Conservation (phyloP, 148 eudicot genomes). For the Camellia lanceoleosa region DNA sequence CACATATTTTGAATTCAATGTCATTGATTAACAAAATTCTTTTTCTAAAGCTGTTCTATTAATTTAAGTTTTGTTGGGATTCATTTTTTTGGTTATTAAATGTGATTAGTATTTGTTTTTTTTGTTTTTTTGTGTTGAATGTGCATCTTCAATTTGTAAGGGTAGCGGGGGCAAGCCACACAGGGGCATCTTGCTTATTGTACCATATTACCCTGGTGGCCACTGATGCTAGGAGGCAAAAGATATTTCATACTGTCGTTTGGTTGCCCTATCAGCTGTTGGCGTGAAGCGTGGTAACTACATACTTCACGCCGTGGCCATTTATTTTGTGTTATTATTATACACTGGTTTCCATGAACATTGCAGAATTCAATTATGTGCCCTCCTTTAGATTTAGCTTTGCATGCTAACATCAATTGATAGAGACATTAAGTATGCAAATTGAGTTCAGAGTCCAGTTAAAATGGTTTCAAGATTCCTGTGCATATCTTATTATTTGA, state of each 20-base stretch:
- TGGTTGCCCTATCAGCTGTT: slow-evolving; percentile 17
- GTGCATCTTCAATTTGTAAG: slow-evolving; percentile 9
- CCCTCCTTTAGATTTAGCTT: not conserved
- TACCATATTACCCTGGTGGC: slow-evolving; percentile 16
- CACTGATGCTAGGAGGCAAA: slow-evolving; percentile 4
- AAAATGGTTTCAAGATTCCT: no score
- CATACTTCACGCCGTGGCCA: not conserved
- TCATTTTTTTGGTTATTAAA: not conserved
- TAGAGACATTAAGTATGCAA: not conserved
- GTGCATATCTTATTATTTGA: no score
- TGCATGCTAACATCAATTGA: not conserved
- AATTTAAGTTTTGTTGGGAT: not conserved
- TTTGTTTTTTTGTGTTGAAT: not conserved
- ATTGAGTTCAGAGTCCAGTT: not conserved
- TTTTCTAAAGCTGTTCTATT: not conserved
- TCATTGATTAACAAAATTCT: not conserved
- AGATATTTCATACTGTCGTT: slow-evolving; percentile 10
- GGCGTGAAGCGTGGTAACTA: slow-evolving; percentile 14
- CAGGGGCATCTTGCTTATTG: slow-evolving; percentile 14
- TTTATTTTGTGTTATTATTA: not conserved
- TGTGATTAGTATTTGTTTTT: not conserved
- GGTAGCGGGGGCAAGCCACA: slow-evolving; percentile 21
- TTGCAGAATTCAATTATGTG: not conserved
- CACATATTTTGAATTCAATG: not conserved
- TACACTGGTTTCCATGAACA: not conserved